These are phyloP conservation scores for Vaccinium corymbosum DNA, from an alignment of 148 eudicot species.

Conservation along the genomic window DNA sequence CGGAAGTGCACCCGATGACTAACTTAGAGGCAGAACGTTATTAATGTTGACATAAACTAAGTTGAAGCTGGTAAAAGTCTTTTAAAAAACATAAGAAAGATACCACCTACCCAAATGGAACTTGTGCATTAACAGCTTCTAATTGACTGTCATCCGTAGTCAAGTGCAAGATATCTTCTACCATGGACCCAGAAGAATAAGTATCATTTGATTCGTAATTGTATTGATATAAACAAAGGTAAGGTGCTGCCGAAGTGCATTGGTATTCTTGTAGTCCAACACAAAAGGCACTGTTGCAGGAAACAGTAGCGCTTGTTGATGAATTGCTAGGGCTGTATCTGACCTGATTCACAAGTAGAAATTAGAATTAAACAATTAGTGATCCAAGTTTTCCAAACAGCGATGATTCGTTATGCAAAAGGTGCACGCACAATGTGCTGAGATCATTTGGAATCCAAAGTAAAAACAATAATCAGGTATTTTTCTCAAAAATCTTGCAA, in stretches of 20 bases:
- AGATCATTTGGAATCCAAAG: background rate
- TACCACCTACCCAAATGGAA: slow-evolving; percentile 64
- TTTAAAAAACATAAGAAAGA: slow-evolving; percentile 4
- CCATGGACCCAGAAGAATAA: slow-evolving; percentile 64
- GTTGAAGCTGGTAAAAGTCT: slow-evolving; percentile 2
- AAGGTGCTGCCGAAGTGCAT: slow-evolving; percentile 31
- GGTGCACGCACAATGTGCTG: background rate
- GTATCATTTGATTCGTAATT: slow-evolving; percentile 57
- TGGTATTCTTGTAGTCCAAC: slow-evolving; percentile 14
- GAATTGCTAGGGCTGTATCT: slow-evolving; percentile 60
- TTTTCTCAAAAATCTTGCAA: background rate
- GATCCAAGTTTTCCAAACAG: background rate
- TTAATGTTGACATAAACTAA: background rate
- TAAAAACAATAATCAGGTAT: background rate
- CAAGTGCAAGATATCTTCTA: slow-evolving; percentile 73
- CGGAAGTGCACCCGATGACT: no score
- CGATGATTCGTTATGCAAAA: background rate
- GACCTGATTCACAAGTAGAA: slow-evolving; percentile 19
- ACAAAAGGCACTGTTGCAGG: slow-evolving; percentile 63
- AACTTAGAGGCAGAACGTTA: background rate
- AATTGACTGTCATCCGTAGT: slow-evolving; percentile 40
- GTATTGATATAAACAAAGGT: slow-evolving; percentile 49
- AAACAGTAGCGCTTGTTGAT: slow-evolving; percentile 49
- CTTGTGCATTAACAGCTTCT: slow-evolving; percentile 35
- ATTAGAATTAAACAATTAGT: background rate